Evolutionary conservation across 768 basidiomycete genomes (phyloP), one percentile per base, ranked within the genome.

Genomic region (Lactarius akahatsu): DNA sequence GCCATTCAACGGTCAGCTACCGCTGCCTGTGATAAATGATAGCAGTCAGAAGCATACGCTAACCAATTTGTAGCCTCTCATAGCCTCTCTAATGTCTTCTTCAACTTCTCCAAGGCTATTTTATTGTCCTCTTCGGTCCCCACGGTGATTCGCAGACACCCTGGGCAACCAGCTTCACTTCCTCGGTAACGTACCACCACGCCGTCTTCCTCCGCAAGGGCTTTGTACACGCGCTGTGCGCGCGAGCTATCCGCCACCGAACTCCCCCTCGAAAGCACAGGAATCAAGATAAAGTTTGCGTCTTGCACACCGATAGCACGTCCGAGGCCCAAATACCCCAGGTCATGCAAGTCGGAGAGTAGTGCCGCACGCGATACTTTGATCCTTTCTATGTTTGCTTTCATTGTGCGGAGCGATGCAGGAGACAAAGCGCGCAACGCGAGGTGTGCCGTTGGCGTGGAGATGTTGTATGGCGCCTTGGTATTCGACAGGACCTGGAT

Each of bases 401-500:
- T 81, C 90, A 95, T 95, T 20, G 74, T 68, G 1, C 76, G 66
- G 15, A 97, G 70, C 3, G 91, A 88, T 20, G 76, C 72, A 2
- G 86, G 82, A 0, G 91, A 85, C 36, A 98, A 84, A 0, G 96
- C 94, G 11, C 89, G 80, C 18, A 87, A 76, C 0, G 94, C 96
- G 28, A 98, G 85, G 34, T 85, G 77, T 15, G 96, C 93, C 7
- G 94, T 94, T 0, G 95, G 95, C 0, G 89, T 84, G 18, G 95
- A 96, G 70, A 99, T 87, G 76, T 97, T 98, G 80, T 98, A 99
- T 0, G 97, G 97, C 0, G 96, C 97, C 76, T 99, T 99, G 32
- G 96, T 91, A 76, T 98, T 98, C 66, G 87, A 85, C 61, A 98
- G 86, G 68, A 98, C 83, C 72, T 94, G 96, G 55, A 98, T 90